Base-by-base conservation (phyloP, 371 early-diverging fungal species). In the Sporodiniella umbellata region DNA sequence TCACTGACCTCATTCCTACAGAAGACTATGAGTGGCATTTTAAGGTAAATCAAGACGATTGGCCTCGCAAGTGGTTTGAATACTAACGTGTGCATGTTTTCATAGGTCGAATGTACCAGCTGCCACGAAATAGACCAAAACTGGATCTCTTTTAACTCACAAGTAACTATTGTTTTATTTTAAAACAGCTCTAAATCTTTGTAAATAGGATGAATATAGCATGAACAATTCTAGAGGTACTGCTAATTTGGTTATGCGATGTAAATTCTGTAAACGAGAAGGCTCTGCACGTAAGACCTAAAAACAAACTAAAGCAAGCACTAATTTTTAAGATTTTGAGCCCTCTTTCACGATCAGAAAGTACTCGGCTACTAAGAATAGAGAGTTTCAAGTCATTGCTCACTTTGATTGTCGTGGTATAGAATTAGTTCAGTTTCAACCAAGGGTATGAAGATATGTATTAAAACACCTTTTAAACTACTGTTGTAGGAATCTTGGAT, bases 211-310 rank as follows among this genome's bases (percentile, higher is more conserved):
- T 47, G 25, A 38, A 0, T 67, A 64, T 17, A 69, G 70, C 17
- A 75, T 85, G 51, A 58, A 70, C 23, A 75, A 79, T 10, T 78
- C 79, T 3, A 75, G 93, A 50, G 95, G 94, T 23, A 70, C 75
- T 23, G 93, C 95, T 48, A 93, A 94, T 68, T 70, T 95, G 45
- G 89, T 92, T 14, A 92, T 95, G 88, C 78, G 75, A 45, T 96
- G 97, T 87, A 94, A 95, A 75, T 88, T 87, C 54, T 96, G 97
- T 78, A 89, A 85, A 54, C 84, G 87, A 37, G 91, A 92, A 61
- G 71, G 79, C 30, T 82, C 83, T 38, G 84, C 86, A 12, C 75
- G 87, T 86, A 78, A 72, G 78, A n/a, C n/a, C n/a, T n/a, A n/a
- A n/a, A n/a, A n/a, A n/a, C n/a, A n/a, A n/a, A n/a, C n/a, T n/a